Evolutionary conservation across 495 filamentous ascomycete species (phyloP).

Genomic region (Alectoria sarmentosa): DNA sequence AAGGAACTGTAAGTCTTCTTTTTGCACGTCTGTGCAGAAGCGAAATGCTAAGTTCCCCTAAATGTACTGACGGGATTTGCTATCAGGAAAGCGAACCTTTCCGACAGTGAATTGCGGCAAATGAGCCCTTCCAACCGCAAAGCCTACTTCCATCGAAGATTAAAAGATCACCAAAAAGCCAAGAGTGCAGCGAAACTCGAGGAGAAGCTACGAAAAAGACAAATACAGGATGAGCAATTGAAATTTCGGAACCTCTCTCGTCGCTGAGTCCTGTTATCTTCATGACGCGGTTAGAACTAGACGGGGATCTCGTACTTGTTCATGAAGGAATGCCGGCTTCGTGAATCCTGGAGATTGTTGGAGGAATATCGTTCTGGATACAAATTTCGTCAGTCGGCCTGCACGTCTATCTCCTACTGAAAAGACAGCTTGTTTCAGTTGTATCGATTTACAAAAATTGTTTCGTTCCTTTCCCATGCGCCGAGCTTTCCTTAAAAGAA

Average conservation of each 20-base stretch:
- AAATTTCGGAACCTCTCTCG: neutral
- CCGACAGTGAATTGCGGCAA: neutral
- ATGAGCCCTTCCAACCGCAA: neutral
- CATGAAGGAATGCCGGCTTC: neutral
- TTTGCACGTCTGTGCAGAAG: neutral
- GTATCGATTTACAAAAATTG: neutral
- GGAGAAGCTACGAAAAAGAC: neutral
- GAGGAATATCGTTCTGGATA: neutral
- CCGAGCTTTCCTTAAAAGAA: neutral
- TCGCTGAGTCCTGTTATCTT: neutral
- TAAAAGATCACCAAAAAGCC: neutral
- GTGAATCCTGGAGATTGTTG: neutral
- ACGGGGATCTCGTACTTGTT: neutral
- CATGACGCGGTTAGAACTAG: neutral
- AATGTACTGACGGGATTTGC: neutral
- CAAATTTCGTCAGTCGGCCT: too few relatives aligned
- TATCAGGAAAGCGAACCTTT: neutral
- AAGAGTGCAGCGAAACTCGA: neutral
- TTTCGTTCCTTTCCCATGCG: neutral
- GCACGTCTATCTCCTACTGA: neutral
- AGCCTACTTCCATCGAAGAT: neutral
- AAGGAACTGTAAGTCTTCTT: neutral
- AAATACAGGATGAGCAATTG: neutral
- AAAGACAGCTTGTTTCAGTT: neutral
- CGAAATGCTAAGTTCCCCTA: neutral